phyloP scores from a whole-genome alignment of 805 yeast genomes.

The Brettanomyces naardenensis region DNA sequence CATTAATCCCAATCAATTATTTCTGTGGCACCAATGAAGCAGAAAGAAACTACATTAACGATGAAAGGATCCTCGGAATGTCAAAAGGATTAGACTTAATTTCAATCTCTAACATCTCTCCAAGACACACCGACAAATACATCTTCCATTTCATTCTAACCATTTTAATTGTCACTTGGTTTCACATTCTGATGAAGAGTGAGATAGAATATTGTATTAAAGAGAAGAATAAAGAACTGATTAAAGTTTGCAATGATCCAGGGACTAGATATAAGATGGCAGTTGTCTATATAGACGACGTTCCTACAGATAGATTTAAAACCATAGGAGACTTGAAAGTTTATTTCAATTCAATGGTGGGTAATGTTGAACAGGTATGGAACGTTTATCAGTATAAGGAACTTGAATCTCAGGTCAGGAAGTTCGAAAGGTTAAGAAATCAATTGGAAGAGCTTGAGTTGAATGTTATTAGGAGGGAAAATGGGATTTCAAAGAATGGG shows the following conservation, averaged over 20 bases:
- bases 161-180: constrained; percentile 42
- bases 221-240: constrained; percentile 37
- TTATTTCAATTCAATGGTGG: constrained; percentile 30
- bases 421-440: constrained; percentile 22
- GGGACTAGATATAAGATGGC: constrained; percentile 16
- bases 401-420: constrained; percentile 25
- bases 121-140: constrained; percentile 38
- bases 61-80: constrained; percentile 7
- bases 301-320: constrained; percentile 29
- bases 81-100: constrained; percentile 53
- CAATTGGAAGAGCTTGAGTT: constrained; percentile 34
- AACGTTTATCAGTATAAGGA: constrained; percentile 38
- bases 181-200: constrained; percentile 45
- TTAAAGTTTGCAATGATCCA: constrained; percentile 16
- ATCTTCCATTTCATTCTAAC: constrained; percentile 60
- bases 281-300: constrained; percentile 34
- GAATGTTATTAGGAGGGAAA: constrained; percentile 26
- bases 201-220: constrained; percentile 49
- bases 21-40: constrained; percentile 26
- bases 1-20: constrained; percentile 58
- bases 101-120: constrained; percentile 64
- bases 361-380: constrained; percentile 50
- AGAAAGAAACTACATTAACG: not conserved
- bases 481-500: constrained; percentile 4
- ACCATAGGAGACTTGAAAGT: constrained; percentile 20